A percentile compares a stretch with the other conserved stretches of the same genome.
These are phyloP conservation scores for Plectranthus barbatus DNA, from an alignment of 257 asterid species.

Conservation along the genomic window DNA sequence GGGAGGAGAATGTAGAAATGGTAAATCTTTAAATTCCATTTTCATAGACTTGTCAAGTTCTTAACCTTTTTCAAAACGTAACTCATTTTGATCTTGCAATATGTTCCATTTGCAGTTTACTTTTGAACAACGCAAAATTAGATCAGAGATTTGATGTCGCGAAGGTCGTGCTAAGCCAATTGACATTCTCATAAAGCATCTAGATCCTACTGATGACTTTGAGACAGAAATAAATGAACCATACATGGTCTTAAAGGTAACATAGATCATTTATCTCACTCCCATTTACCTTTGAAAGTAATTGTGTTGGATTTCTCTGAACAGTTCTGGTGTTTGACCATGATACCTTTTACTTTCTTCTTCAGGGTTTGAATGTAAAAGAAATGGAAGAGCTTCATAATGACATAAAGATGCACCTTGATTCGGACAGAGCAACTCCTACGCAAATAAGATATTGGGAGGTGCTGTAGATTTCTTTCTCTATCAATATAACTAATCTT, in stretches of 20 bases:
- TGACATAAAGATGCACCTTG: conserved; percentile 93
- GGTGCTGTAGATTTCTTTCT: conserved; percentile 29
- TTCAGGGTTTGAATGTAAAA: conserved; percentile 67
- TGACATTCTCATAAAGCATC: conserved; percentile 80
- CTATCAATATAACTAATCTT: not conserved
- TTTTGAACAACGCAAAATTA: conserved; percentile 87
- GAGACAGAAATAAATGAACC: conserved; percentile 88
- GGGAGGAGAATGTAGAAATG: conserved; percentile 99
- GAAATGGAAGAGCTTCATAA: conserved; percentile 93
- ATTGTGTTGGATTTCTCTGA: not conserved
- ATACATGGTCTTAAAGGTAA: conserved; percentile 77
- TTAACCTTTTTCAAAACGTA: not conserved
- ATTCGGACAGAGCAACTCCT: conserved; percentile 77
- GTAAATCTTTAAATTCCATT: conserved; percentile 22
- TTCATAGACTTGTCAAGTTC: not conserved
- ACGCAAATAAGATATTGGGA: conserved; percentile 82
- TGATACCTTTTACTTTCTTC: conserved; percentile 7
- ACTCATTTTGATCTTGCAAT: conserved; percentile 10
- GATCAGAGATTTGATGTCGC: conserved; percentile 87
- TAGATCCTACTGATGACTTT: conserved; percentile 75
- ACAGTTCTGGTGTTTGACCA: conserved; percentile 21
- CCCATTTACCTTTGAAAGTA: not conserved
- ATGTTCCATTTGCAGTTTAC: conserved; percentile 57
- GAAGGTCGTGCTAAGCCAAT: conserved; percentile 94
- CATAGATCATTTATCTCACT: not conserved